Evolutionary conservation across 176 grass and related monocot genomes (phyloP).

Genomic region (Poa pratensis): DNA sequence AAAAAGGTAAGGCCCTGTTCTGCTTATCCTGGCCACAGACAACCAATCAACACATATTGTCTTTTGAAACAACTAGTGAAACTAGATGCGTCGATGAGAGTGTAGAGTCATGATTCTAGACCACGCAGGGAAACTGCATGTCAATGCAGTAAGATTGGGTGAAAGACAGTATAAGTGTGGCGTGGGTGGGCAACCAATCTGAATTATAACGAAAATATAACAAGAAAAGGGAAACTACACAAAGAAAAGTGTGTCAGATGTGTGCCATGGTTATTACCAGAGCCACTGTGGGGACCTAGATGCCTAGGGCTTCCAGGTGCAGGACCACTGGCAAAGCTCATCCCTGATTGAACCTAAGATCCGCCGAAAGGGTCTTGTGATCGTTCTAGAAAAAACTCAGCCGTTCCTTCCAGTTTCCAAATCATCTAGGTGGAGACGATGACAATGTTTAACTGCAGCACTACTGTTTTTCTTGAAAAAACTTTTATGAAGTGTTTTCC

Average conservation of each 20-base stretch:
- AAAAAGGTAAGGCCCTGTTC: background rate
- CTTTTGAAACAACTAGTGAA: constrained; percentile 27
- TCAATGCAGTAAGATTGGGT: background rate
- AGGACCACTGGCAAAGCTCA: background rate
- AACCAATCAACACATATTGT: constrained; percentile 12
- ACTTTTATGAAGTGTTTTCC: constrained; percentile 21
- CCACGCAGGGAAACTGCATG: background rate
- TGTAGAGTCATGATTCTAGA: background rate
- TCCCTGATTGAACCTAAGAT: background rate
- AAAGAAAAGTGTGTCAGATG: background rate
- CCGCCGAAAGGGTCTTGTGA: background rate
- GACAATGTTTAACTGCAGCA: background rate
- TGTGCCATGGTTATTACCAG: background rate
- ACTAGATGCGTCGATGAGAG: background rate
- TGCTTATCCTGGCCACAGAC: constrained; percentile 6
- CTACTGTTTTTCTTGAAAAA: background rate
- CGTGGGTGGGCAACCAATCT: background rate
- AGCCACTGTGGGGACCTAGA: background rate
- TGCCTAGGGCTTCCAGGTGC: background rate
- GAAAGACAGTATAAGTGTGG: background rate
- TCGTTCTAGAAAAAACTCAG: background rate
- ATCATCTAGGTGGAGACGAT: background rate
- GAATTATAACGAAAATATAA: background rate
- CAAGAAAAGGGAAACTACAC: background rate
- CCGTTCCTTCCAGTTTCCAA: background rate